Conservation (phyloP, 2,329 filamentous ascomycete genomes). For the Penicillium sp. region DNA sequence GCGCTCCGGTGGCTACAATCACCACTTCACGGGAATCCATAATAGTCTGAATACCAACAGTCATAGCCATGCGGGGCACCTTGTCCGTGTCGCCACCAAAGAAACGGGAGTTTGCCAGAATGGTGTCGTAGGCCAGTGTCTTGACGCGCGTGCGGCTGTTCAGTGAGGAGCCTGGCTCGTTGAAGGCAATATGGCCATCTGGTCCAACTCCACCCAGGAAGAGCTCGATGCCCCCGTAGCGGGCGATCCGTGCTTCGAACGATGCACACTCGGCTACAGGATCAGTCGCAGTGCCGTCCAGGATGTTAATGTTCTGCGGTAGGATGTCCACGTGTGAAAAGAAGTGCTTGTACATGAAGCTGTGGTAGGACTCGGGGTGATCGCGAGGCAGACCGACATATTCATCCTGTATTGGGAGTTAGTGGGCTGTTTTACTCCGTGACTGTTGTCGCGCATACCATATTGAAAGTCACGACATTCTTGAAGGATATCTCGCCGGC, state of each 20-base stretch:
- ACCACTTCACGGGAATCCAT: conserved; percentile 73
- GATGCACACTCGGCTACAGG: conserved; percentile 66
- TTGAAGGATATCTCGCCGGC: conserved; percentile 63
- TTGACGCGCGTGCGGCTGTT: conserved; percentile 72
- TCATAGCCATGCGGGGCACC: conserved; percentile 74
- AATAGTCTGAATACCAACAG: conserved; percentile 74
- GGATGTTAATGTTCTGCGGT: conserved; percentile 73
- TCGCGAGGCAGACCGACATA: conserved; percentile 76
- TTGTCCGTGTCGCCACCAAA: conserved; percentile 64
- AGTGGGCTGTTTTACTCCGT: conserved; percentile 2
- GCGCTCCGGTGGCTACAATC: conserved; percentile 70
- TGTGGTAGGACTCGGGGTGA: conserved; percentile 78
- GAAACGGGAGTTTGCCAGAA: conserved; percentile 75
- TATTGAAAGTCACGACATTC: conserved; percentile 86
- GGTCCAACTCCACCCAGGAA: conserved; percentile 79
- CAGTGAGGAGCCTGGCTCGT: conserved; percentile 74
- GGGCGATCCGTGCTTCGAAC: conserved; percentile 70
- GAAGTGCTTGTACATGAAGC: conserved; percentile 88
- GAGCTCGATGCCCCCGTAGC: conserved; percentile 69
- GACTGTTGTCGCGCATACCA: conserved; percentile 47
- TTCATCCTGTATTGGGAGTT: conserved; percentile 54
- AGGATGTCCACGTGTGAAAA: conserved; percentile 77
- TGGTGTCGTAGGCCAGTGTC: conserved; percentile 78
- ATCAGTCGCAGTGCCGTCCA: conserved; percentile 69
- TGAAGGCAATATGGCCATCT: conserved; percentile 84